Percentiles rank a stretch among this genome's conserved stretches.
Evolutionary conservation across 768 basidiomycete genomes (phyloP).

Genomic region (Auriscalpium vulgare): DNA sequence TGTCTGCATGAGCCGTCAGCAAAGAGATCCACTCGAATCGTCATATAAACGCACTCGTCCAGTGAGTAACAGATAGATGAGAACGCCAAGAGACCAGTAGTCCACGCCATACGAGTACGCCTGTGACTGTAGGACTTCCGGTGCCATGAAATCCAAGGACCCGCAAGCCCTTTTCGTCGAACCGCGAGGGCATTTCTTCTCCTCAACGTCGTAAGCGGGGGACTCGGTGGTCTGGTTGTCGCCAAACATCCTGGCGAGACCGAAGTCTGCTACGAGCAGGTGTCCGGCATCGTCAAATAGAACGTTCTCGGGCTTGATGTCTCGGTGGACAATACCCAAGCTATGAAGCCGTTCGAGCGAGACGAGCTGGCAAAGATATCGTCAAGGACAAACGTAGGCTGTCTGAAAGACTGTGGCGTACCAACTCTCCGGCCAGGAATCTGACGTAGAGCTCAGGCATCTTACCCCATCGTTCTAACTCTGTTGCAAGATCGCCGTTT

Average conservation of each 20-base stretch:
- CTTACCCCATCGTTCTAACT: background rate
- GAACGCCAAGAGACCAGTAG: slow-evolving; percentile 12
- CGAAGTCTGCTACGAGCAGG: slow-evolving; percentile 93
- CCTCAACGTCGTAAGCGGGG: background rate
- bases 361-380: slow-evolving; percentile 1
- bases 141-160: slow-evolving; percentile 10
- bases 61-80: slow-evolving; percentile 9
- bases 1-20: background rate
- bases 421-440: background rate
- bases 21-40: background rate
- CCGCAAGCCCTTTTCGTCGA: background rate
- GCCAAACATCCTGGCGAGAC: slow-evolving; percentile 90
- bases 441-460: background rate
- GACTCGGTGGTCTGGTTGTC: slow-evolving; percentile 51
- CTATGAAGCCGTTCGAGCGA: slow-evolving; percentile 56
- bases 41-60: slow-evolving; percentile 1
- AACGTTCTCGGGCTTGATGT: slow-evolving; percentile 98
- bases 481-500: background rate
- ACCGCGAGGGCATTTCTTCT: background rate
- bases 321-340: slow-evolving; percentile 97
- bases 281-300: slow-evolving; percentile 80
- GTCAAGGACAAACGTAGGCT: background rate
- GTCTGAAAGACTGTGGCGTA: background rate
- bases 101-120: slow-evolving; percentile 11
- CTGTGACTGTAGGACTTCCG: slow-evolving; percentile 3